phyloP scores from a whole-genome alignment of 495 filamentous ascomycete species.

The Massariosphaeria phaeospora region DNA sequence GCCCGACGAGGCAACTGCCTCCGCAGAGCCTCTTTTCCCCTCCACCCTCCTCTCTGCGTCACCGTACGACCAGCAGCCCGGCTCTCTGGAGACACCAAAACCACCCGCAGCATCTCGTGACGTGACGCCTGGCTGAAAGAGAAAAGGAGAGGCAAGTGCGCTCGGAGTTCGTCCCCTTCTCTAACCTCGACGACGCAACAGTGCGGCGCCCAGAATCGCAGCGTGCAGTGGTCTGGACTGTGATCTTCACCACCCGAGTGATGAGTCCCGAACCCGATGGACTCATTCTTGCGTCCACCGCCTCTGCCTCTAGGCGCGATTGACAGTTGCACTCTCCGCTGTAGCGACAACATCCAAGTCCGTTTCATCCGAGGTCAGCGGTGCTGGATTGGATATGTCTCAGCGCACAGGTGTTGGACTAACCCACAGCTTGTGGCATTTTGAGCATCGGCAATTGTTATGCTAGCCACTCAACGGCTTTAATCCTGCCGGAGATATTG shows the following conservation, averaged over 20 bases:
- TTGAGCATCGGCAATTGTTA: constrained; percentile 12
- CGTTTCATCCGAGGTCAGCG: constrained; percentile 16
- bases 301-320: neutral
- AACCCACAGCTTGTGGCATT: neutral
- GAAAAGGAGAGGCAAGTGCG: no score
- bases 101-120: no score
- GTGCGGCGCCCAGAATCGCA: no score
- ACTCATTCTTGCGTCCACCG: neutral
- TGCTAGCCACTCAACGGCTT: constrained; percentile 12
- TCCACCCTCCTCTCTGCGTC: no score
- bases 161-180: no score
- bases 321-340: neutral
- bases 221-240: neutral
- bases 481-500: neutral
- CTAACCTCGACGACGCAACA: no score
- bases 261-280: neutral
- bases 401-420: constrained; percentile 19
- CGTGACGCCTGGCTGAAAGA: no score
- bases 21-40: no score
- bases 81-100: no score
- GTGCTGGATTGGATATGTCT: constrained; percentile 21
- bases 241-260: neutral
- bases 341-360: constrained; percentile 12
- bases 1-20: no score
- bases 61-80: no score